These are phyloP conservation scores for Neonothopanus nambi DNA, from an alignment of 1,284 basidiomycete genomes.

Conservation along the genomic window DNA sequence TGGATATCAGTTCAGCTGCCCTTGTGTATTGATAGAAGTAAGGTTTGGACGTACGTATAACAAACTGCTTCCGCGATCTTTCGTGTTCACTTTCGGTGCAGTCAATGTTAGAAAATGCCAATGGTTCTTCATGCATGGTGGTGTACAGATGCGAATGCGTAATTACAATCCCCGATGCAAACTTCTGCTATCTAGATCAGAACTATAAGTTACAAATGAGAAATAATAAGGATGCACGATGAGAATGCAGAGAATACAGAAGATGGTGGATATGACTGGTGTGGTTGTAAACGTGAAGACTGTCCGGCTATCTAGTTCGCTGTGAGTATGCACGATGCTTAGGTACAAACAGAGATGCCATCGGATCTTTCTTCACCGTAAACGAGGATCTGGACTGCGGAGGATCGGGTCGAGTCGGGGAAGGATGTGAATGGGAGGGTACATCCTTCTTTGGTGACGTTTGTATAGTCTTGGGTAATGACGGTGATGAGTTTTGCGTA, in stretches of 20 bases:
- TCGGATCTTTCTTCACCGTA: constrained; percentile 59
- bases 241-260: background rate
- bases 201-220: background rate
- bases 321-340: constrained; percentile 71
- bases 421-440: constrained; percentile 14
- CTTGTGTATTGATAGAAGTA: too few relatives aligned
- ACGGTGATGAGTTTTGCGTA: background rate
- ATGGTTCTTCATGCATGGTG: too few relatives aligned
- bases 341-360: constrained; percentile 71
- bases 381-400: constrained; percentile 34
- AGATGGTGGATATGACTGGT: too few relatives aligned
- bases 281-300: constrained; percentile 10
- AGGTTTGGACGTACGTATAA: too few relatives aligned
- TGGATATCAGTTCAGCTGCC: too few relatives aligned
- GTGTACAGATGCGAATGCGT: too few relatives aligned
- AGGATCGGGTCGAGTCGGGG: constrained; percentile 16
- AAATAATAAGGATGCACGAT: background rate
- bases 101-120: too few relatives aligned
- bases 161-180: background rate
- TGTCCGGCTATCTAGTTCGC: constrained; percentile 37
- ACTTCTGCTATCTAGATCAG: background rate
- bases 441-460: constrained; percentile 19
- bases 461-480: constrained; percentile 18
- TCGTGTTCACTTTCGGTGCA: too few relatives aligned
- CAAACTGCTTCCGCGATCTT: too few relatives aligned